A percentile compares a stretch with the other conserved stretches of the same genome.
phyloP scores from a whole-genome alignment of 345 rosid genomes.

The Citrus medica region DNA sequence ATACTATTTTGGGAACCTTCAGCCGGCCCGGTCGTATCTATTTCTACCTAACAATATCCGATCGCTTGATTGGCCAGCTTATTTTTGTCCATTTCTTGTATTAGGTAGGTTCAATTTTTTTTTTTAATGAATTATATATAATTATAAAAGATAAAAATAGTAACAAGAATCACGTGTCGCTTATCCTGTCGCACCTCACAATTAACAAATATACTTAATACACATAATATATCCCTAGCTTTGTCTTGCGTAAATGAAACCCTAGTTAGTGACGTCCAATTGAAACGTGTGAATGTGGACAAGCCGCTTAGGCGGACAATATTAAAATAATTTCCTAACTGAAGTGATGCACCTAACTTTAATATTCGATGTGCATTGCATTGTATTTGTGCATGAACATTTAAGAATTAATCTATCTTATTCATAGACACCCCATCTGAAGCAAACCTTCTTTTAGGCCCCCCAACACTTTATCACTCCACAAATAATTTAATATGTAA shows the following conservation, averaged over 20 bases:
- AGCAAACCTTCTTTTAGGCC: neutral
- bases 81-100: neutral
- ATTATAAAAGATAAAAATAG: neutral
- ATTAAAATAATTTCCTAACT: neutral
- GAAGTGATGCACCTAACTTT: neutral
- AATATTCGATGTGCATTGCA: neutral
- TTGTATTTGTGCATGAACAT: neutral
- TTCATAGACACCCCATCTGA: neutral
- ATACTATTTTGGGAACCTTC: neutral
- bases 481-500: no score
- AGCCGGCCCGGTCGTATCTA: neutral
- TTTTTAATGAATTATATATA: neutral
- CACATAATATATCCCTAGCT: neutral
- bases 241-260: neutral
- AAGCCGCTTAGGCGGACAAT: neutral
- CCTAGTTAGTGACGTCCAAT: neutral
- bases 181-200: neutral
- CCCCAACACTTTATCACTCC: neutral
- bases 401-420: neutral
- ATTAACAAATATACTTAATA: no score
- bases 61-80: constrained; percentile 2
- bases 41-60: constrained; percentile 16
- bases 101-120: neutral
- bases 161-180: neutral
- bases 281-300: neutral